Percentiles rank a stretch among this genome's conserved stretches.
Evolutionary conservation across 2,329 filamentous ascomycete species (phyloP).

Genomic region (Ceratocystis destructans): DNA sequence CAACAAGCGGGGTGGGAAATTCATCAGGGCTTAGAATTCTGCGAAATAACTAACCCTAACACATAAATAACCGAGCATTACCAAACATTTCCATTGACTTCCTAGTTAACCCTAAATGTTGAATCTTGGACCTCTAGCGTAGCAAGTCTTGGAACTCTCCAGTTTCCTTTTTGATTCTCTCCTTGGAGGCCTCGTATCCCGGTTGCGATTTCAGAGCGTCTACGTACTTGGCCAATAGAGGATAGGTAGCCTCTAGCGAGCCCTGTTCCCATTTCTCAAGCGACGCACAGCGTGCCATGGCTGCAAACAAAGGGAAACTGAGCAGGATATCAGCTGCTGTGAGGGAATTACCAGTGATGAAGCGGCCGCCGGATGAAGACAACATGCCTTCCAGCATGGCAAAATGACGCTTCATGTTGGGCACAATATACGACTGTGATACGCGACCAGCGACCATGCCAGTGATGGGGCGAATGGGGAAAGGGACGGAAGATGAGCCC

Average conservation of each 20-base stretch:
- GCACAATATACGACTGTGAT: constrained; percentile 31
- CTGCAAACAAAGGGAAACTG: constrained; percentile 38
- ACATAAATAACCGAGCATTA: background rate
- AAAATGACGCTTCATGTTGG: constrained; percentile 37
- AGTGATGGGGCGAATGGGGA: constrained; percentile 41
- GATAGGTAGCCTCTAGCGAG: constrained; percentile 14
- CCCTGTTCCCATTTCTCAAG: constrained; percentile 14
- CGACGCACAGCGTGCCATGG: constrained; percentile 21
- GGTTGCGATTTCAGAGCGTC: constrained; percentile 25
- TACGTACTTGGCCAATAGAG: constrained; percentile 10
- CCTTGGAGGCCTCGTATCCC: constrained; percentile 35
- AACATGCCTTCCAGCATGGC: constrained; percentile 38
- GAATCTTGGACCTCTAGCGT: background rate
- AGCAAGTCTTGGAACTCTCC: constrained; percentile 25
- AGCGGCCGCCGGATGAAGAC: constrained; percentile 32
- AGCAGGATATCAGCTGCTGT: constrained; percentile 41
- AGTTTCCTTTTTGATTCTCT: constrained; percentile 38
- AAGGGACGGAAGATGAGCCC: constrained; percentile 35
- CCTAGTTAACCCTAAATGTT: background rate
- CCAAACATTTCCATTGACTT: background rate
- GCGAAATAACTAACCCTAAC: background rate
- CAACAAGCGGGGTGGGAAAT: background rate
- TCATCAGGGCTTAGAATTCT: background rate
- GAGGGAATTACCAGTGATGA: constrained; percentile 37
- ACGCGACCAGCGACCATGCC: constrained; percentile 31